A percentile compares a stretch with the other conserved stretches of the same genome.
phyloP scores from a whole-genome alignment of 1,139 yeast species.

The Candida glucosophila region DNA sequence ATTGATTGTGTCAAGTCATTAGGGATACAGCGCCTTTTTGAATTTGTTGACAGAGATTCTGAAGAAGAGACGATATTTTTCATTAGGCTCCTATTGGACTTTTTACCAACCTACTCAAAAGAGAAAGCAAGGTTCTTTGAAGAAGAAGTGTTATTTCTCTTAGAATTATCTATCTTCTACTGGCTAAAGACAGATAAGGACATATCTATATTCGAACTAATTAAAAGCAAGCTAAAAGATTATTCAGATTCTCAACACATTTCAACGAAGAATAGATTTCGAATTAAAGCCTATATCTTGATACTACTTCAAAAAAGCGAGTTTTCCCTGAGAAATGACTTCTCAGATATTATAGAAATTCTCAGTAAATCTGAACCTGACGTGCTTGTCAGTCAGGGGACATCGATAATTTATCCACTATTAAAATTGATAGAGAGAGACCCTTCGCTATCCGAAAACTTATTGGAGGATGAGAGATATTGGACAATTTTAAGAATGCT shows the following conservation, averaged over 20 bases:
- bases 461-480: slow-evolving; percentile 43
- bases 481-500: slow-evolving; percentile 57
- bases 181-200: slow-evolving; percentile 38
- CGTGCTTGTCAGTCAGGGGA: no score
- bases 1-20: slow-evolving; percentile 74
- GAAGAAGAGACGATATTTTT: slow-evolving; percentile 14
- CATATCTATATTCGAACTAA: slow-evolving; percentile 16
- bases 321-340: no score
- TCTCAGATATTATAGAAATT: no score
- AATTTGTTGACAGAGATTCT: slow-evolving; percentile 27
- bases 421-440: no score
- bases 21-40: slow-evolving; percentile 44
- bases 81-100: slow-evolving; percentile 15
- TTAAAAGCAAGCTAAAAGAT: no score
- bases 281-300: no score
- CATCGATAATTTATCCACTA: no score
- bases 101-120: slow-evolving; percentile 25
- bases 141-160: slow-evolving; percentile 45
- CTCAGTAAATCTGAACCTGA: no score
- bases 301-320: no score
- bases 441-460: slow-evolving; percentile 32
- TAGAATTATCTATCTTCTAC: slow-evolving; percentile 48
- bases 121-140: slow-evolving; percentile 41
- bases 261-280: no score
- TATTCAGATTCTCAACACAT: no score